Evolutionary conservation across 495 filamentous ascomycete genomes (phyloP).

Genomic region (Annulohypoxylon moriforme): DNA sequence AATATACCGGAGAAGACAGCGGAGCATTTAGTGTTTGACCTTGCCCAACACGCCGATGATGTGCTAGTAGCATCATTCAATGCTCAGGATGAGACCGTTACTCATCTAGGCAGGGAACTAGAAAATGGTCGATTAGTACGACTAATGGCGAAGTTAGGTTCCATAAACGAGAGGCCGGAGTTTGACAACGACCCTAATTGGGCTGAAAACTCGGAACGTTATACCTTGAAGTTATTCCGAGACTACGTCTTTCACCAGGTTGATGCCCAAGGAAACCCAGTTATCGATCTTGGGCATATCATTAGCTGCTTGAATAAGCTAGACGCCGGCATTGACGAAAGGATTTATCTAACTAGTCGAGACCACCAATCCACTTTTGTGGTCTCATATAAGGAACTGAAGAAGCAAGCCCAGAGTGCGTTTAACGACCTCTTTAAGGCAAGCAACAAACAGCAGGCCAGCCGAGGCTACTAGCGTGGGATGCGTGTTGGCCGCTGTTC

Average conservation of each 20-base stretch:
- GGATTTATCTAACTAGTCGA: slow-evolving; percentile 82
- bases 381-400: slow-evolving; percentile 87
- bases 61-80: slow-evolving; percentile 71
- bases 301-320: slow-evolving; percentile 87
- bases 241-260: slow-evolving; percentile 98
- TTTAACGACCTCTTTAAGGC: slow-evolving; percentile 81
- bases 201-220: slow-evolving; percentile 91
- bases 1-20: slow-evolving; percentile 70
- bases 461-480: slow-evolving; percentile 34
- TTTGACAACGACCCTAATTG: slow-evolving; percentile 78
- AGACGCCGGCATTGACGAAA: slow-evolving; percentile 89
- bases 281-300: slow-evolving; percentile 86
- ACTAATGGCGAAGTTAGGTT: slow-evolving; percentile 82
- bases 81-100: slow-evolving; percentile 63
- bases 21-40: slow-evolving; percentile 78
- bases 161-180: slow-evolving; percentile 90
- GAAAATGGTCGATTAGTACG: slow-evolving; percentile 92
- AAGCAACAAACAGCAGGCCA: slow-evolving; percentile 43
- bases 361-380: slow-evolving; percentile 89
- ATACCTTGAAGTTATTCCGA: slow-evolving; percentile 90
- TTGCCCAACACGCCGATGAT: slow-evolving; percentile 80
- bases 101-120: slow-evolving; percentile 78
- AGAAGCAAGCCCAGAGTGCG: slow-evolving; percentile 79
- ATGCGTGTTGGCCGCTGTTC: background rate
- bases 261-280: slow-evolving; percentile 81